Evolutionary conservation across 1,284 basidiomycete species (phyloP), one percentile per base, ranked within the genome.

Genomic region (Heterobasidion occidentale): DNA sequence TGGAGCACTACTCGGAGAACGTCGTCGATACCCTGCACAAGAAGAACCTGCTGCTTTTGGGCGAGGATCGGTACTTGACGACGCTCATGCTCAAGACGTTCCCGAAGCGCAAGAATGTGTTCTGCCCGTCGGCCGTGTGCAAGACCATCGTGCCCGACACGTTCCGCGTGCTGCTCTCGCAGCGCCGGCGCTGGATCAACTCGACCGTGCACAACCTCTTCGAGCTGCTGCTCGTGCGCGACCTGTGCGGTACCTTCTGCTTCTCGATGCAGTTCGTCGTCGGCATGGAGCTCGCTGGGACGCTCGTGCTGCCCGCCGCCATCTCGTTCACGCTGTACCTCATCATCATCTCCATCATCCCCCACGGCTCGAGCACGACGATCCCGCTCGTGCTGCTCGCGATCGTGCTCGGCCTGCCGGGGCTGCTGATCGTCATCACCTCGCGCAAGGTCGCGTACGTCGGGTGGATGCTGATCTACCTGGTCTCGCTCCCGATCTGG

Each of bases 151-250:
- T 97, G 1, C 96, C 97, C 1, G 94, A 99, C 70, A 94, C 92
- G 2, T 99, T 99, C 83, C 78, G 81, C 54, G 85, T 98, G 47
- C 78, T 99, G 50, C 82, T 99, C 27, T 98, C 94, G 3, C 96
- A 99, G 70, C 91, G 97, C 65, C 88, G 97, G 66, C 89, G 97
- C 60, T 99, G 96, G 97, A 99, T 99, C 77, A 99, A 99, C 77
- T 98, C 94, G 59, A 99, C 97, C 0, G 88, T 99, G 52, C 97
- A 99, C 77, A 99, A 99, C 67, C 77, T 99, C 51, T 90, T 92
- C 57, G 97, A 99, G 70, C 80, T 99, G 59, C 76, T 98, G 50
- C 81, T 97, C 55, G 96, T 99, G 38, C 87, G 94, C 50, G 95
- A 99, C 71, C 83, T 98, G 17, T 95, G 92, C 64, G 92, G 93